phyloP scores from a whole-genome alignment of 148 eudicot species.

The Tetragonia tetragonoides region DNA sequence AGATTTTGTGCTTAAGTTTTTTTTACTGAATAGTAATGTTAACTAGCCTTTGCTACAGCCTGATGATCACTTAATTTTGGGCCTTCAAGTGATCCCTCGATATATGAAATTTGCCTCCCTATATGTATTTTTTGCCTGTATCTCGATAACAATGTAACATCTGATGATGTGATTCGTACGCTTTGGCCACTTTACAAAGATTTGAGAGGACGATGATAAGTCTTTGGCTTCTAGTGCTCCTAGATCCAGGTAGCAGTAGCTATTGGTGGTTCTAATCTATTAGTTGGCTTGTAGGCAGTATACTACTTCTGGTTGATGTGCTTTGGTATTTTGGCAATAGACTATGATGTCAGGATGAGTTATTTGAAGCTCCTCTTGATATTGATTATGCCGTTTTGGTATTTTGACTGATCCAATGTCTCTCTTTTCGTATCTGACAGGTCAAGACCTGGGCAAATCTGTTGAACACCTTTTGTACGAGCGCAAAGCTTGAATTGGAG shows the following conservation, averaged over 20 bases:
- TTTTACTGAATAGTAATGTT: no score
- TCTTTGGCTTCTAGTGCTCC: not conserved
- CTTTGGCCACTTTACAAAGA: not conserved
- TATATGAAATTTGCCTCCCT: no score
- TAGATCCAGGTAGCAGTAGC: not conserved
- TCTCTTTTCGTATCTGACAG: constrained; percentile 32
- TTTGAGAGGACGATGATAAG: not conserved
- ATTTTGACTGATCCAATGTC: constrained; percentile 11
- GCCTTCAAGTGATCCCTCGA: no score
- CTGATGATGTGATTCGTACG: not conserved
- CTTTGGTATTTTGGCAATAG: not conserved
- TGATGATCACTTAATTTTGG: not conserved
- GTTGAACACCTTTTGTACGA: constrained; percentile 85
- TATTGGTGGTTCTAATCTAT: no score
- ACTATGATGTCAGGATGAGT: no score
- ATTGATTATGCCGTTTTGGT: not conserved
- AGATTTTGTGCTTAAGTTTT: no score
- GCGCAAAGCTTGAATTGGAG: constrained; percentile 87
- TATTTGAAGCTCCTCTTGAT: not conserved
- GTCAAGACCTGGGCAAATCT: constrained; percentile 88
- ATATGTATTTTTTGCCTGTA: no score
- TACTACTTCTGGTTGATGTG: not conserved
- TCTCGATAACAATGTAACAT: no score
- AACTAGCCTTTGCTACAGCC: not conserved
- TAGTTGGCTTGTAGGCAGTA: no score